Base-by-base conservation (phyloP, 306 rosid genomes). In the Malus fusca region DNA sequence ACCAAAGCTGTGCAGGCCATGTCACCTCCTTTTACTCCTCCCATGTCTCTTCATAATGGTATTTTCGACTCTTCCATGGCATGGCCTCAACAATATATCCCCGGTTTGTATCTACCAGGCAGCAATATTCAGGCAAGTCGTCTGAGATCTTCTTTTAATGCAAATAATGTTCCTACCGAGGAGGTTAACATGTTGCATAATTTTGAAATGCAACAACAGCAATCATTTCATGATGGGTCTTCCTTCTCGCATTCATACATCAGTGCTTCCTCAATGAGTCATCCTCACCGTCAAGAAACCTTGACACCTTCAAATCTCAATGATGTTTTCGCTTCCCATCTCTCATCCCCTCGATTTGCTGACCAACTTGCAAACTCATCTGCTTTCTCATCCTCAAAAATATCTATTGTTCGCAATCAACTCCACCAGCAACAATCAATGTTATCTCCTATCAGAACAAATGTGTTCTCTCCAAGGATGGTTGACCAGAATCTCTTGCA, bases 251-350 rank as follows among this genome's bases (percentile, higher is more conserved):
- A 14, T 11, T 28, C n/a, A 3, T 30, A 3, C 42, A 28, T 15
- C 5, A 30, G 8, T 63, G 15, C 42, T 7, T 15, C 67, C 11
- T 63, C 42, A 28, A 21, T 7, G 10, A 17, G 67, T 30, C 67
- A 9, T 30, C n/a, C 42, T 30, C n/a, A 5, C n/a, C 22, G 25
- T 63, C 12, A 4, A 6, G 5, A 13, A 17, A 28, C 40, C 37
- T 28, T 6, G 37, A 28, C 67, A 26, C 67, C 65, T n/a, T 75
- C 68, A n/a, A 66, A 75, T 75, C 77, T 61, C 8, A 7, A 74
- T 42, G 77, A 60, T 37, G 37, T 22, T 66, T 52, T 66, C 33
- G 35, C 66, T 19, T 5, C 64, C 31, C 11, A 61, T 71, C 64
- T 63, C 37, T 28, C 68, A 51, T 75, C 78, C 23, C 72, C 78